Evolutionary conservation across 805 yeast species (phyloP), one percentile per base, ranked within the genome.

Genomic region (Myxozyma geophila): DNA sequence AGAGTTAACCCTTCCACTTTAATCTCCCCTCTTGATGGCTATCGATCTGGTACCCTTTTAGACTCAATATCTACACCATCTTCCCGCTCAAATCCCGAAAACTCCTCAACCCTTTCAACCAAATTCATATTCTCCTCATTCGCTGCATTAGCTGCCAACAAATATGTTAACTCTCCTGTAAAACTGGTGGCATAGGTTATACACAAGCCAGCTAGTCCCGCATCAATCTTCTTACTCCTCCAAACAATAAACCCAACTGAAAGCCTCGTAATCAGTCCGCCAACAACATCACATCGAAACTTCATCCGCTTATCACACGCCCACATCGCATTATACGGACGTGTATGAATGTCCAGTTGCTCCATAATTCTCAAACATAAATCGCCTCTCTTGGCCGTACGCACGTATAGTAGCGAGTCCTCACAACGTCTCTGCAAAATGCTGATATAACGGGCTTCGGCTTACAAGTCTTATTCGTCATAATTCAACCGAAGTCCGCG

Each of bases 101-200:
- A 87, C 70, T 85, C 84, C 61, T 83, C 78, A 44, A 89, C 75
- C 75, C 96, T 81, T 74, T 89, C 95, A 23, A 84, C 90, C 0
- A 92, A 84, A 69, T 87, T 88, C 87, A 89, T 80, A 70, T 87
- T 87, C 72, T 87, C 89, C 72, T 89, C 95, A 37, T 87, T 83
- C 71, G 85, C 85, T 0, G 93, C 88, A 72, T 84, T 75, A 40
- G 88, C 80, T 71, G 89, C 82, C 66, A 89, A 79, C 70, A 86
- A 80, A 75, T 83, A 75, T 7, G 88, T 81, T 74, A 88, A 76
- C 59, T 59, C 63, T 12, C 57, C 84, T 80, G 46, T 85, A 83
- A 21, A 85, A 81, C 47, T 85, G 77, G 60, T 79, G 81, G 61
- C 86, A 37, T 58, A 58, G 13, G 60, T 48, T 19, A 58, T 10